Evolutionary conservation across 2,329 filamentous ascomycete species (phyloP), one percentile per base, ranked within the genome.

Genomic region (Aspergillus sp.): DNA sequence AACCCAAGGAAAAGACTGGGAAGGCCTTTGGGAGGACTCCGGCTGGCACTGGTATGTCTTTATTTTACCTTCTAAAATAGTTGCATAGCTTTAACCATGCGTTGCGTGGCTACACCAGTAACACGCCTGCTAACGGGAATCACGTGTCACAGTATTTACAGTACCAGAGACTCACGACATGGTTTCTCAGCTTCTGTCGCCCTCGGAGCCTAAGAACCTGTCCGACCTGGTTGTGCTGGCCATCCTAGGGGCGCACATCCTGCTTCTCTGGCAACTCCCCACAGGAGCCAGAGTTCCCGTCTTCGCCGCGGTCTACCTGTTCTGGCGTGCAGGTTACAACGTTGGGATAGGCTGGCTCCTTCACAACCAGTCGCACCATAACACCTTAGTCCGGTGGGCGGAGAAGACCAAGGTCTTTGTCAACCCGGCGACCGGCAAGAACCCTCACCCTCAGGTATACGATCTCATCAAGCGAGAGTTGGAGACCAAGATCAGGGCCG

Each of bases 121-220:
- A 7, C 13, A 41, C 22, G 19, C 39, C 22, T 17, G 15, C 9
- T 12, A 22, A 41, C 5, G n/a, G 13, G 13, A 17, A 17, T 35
- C 27, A 25, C 44, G 17, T 46, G 23, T 37, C 5, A 38, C 37
- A 97, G 93, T 95, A 61, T 98, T 98, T 66, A 86, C 89, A 49
- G 93, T 98, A 47, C 93, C 93, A 43, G 85, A 89, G 53, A 98
- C 93, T 48, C 90, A 96, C 76, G 93, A 98, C 73, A 97, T 98
- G 93, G 91, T 98, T 59, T 95, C 91, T 45, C 93, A 97, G 73
- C 80, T 98, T 47, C 82, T 98, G 59, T 93, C 94, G 60, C 93
- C 93, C 45, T 87, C 86, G 57, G 86, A 97, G 66, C 90, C 93
- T 46, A 98, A 98, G 77, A 97, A 97, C 66, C 67, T 94, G 35